phyloP scores from a whole-genome alignment of 2,329 filamentous ascomycete genomes.

The Fonsecaea monophora region DNA sequence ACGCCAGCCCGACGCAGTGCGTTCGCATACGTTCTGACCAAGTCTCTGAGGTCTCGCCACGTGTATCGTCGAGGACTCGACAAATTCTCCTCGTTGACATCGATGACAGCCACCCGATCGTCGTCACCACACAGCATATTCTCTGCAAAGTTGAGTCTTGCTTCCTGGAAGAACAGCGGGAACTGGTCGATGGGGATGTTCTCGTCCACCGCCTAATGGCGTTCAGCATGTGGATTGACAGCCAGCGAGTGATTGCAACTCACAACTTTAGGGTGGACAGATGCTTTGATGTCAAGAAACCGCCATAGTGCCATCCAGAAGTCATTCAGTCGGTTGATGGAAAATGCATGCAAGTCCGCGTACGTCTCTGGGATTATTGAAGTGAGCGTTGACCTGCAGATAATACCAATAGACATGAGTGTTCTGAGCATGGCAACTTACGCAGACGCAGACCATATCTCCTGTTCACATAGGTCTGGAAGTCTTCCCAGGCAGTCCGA shows the following conservation, averaged over 20 bases:
- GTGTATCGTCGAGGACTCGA: constrained; percentile 44
- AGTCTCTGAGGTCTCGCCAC: constrained; percentile 48
- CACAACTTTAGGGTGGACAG: constrained; percentile 39
- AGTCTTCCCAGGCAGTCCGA: constrained; percentile 9
- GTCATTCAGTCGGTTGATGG: constrained; percentile 46
- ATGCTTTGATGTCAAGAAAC: constrained; percentile 46
- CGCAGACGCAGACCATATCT: neutral
- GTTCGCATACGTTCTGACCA: constrained; percentile 47
- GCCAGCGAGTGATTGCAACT: neutral
- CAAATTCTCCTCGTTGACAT: constrained; percentile 43
- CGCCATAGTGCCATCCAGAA: constrained; percentile 52
- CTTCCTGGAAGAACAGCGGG: constrained; percentile 48
- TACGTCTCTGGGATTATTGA: constrained; percentile 29
- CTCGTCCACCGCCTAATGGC: constrained; percentile 46
- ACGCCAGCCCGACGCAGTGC: constrained; percentile 48
- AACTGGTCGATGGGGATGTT: constrained; percentile 46
- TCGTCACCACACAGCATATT: constrained; percentile 15
- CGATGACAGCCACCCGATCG: constrained; percentile 7
- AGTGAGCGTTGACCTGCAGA: neutral
- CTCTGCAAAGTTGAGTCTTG: constrained; percentile 48
- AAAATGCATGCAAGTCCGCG: constrained; percentile 50
- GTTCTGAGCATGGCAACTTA: neutral
- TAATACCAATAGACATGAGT: neutral
- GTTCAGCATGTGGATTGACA: neutral
- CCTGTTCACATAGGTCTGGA: constrained; percentile 14